These are phyloP conservation scores for Pneumocystis jirovecii DNA, from an alignment of 1,139 yeast genomes.

Conservation along the genomic window DNA sequence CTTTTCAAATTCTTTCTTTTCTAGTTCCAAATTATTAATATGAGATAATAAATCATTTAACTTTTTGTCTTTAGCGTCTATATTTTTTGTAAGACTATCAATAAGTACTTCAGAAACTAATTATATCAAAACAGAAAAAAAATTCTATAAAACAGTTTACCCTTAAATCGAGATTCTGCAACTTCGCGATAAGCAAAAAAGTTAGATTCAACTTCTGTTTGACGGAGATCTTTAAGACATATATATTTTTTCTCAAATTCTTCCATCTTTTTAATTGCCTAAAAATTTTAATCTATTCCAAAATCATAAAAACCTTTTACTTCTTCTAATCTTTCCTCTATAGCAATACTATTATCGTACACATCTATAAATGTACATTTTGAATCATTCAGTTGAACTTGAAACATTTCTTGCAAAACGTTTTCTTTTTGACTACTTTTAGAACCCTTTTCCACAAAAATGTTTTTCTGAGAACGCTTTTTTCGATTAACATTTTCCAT, in stretches of 20 bases:
- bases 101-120: not conserved
- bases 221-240: not conserved
- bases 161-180: not conserved
- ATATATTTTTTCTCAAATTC: not conserved
- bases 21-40: not conserved
- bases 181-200: not conserved
- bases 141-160: not conserved
- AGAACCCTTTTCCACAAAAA: not conserved
- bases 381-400: slow-evolving; percentile 4
- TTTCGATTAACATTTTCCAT: not conserved
- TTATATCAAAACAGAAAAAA: not conserved
- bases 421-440: not conserved
- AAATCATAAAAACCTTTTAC: not conserved
- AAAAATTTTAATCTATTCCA: not conserved
- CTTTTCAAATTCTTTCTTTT: not conserved
- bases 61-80: not conserved
- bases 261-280: not conserved
- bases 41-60: not conserved
- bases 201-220: not conserved
- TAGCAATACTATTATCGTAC: not conserved
- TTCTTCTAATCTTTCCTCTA: not conserved
- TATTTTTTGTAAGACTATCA: not conserved
- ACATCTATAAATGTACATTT: slow-evolving; percentile 5
- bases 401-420: not conserved
- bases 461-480: not conserved